These are phyloP conservation scores for Metarhizium sp. DNA, from an alignment of 2,329 filamentous ascomycete species.

Conservation along the genomic window DNA sequence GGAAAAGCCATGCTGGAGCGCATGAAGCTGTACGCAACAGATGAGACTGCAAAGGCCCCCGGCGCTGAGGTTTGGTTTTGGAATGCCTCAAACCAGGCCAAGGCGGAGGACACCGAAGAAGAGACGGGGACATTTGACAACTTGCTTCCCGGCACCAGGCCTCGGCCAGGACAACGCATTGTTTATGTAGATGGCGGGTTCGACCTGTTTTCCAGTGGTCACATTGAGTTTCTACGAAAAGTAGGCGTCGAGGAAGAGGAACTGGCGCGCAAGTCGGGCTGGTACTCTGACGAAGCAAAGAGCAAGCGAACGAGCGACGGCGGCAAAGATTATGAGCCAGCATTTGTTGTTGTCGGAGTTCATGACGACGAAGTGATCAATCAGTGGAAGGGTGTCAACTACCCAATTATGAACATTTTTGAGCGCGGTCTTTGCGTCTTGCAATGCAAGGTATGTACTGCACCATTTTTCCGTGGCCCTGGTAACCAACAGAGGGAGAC, in stretches of 20 bases:
- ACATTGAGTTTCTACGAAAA: constrained; percentile 84
- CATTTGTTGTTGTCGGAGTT: constrained; percentile 84
- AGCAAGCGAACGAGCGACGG: constrained; percentile 47
- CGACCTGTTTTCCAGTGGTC: constrained; percentile 91
- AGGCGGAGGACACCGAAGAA: constrained; percentile 33
- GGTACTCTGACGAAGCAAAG: constrained; percentile 60
- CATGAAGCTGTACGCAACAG: constrained; percentile 79
- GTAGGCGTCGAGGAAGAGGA: constrained; percentile 68
- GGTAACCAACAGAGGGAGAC: background rate
- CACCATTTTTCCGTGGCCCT: background rate
- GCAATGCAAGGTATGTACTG: constrained; percentile 68
- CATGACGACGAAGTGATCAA: constrained; percentile 96
- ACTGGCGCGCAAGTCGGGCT: constrained; percentile 57
- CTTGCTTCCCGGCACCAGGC: constrained; percentile 62
- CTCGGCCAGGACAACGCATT: constrained; percentile 69
- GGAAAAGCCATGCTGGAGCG: constrained; percentile 65
- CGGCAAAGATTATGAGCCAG: constrained; percentile 68
- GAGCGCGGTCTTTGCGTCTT: constrained; percentile 92
- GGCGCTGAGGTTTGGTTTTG: constrained; percentile 84
- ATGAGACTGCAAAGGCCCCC: constrained; percentile 68
- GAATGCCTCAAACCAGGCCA: constrained; percentile 45
- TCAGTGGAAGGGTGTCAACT: constrained; percentile 93
- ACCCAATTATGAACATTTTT: constrained; percentile 99
- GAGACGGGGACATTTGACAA: constrained; percentile 57
- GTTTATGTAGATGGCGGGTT: constrained; percentile 96